phyloP scores from a whole-genome alignment of 805 yeast genomes.

The Metschnikowia orientalis region DNA sequence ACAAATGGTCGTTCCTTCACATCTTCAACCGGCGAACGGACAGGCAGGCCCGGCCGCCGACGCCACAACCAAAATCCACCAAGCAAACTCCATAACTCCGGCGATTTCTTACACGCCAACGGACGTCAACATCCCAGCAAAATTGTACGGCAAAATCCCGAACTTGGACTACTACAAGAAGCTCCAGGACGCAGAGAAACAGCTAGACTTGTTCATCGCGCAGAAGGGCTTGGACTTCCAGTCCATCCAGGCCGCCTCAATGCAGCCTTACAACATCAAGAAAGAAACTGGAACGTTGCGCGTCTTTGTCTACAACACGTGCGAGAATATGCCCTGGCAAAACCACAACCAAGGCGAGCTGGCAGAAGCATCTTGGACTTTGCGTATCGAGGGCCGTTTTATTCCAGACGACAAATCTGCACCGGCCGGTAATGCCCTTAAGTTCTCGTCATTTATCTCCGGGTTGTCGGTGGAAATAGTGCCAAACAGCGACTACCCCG shows the following conservation, averaged over 20 bases:
- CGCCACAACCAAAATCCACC: slow-evolving; percentile 26
- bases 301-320: slow-evolving; percentile 74
- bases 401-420: slow-evolving; percentile 31
- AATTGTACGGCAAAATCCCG: slow-evolving; percentile 46
- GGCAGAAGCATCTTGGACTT: slow-evolving; percentile 66
- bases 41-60: slow-evolving; percentile 20
- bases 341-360: slow-evolving; percentile 24
- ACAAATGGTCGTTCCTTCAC: slow-evolving; percentile 17
- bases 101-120: slow-evolving; percentile 41
- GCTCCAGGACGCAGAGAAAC: slow-evolving; percentile 74
- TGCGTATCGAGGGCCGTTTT: slow-evolving; percentile 82
- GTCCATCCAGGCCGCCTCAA: slow-evolving; percentile 47
- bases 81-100: slow-evolving; percentile 30
- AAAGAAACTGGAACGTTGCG: slow-evolving; percentile 61
- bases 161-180: slow-evolving; percentile 70
- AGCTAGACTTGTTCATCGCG: slow-evolving; percentile 74
- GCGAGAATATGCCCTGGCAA: slow-evolving; percentile 87
- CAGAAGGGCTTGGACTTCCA: slow-evolving; percentile 83
- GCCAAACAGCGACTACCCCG: slow-evolving; percentile 37
- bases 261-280: slow-evolving; percentile 34
- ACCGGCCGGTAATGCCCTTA: slow-evolving; percentile 10
- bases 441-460: slow-evolving; percentile 55
- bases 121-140: slow-evolving; percentile 36
- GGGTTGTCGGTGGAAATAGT: slow-evolving; percentile 78
- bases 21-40: slow-evolving; percentile 17